Evolutionary conservation across 441 rosid genomes (phyloP), one percentile per base, ranked within the genome.

Genomic region (Adansonia grandidieri): DNA sequence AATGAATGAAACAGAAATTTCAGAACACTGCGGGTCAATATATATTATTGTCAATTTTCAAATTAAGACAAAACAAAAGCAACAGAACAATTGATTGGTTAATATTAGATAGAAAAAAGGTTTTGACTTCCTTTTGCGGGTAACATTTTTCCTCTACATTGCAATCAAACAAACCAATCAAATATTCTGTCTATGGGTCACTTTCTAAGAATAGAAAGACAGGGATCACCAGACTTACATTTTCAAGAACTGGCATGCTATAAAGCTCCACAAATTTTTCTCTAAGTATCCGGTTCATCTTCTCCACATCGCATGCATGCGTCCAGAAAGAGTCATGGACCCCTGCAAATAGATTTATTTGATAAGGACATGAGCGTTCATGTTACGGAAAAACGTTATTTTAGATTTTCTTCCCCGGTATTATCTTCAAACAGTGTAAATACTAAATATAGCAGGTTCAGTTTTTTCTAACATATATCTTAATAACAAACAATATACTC

Each of bases 301-400:
- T 80, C 79, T 96, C 99, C 75, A 93, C 97, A 71, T 93, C 98
- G 77, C 95, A 88, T 53, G 98, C 98, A 86, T 96, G 99, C 5
- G 98, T 96, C 99, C 98, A 96, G 76, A 90, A 96, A 11, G 99
- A 96, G 85, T 96, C 99, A 78, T 96, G 99, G 78, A 96, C 99
- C 71, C 99, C 99, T 96, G 92, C 77, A 83, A 53, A 81, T 17
- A 50, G 17, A 60, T 77, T 70, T 47, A 64, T 62, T 75, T 57
- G 71, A 71, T 54, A 8, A 24, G 14, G 50, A 77, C 13, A 40
- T 40, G 28, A 68, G 54, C 19, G 48, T 62, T 48, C 32, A 5
- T 28, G 17, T 2, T 24, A 56, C 42, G 32, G 32, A 7, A 14
- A 67, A 72, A 20, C 48, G 17, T 32, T 42, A 14, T 48, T 57